These are phyloP conservation scores for Hypoxylon sp. DNA, from an alignment of 2,329 filamentous ascomycete genomes.

Conservation along the genomic window DNA sequence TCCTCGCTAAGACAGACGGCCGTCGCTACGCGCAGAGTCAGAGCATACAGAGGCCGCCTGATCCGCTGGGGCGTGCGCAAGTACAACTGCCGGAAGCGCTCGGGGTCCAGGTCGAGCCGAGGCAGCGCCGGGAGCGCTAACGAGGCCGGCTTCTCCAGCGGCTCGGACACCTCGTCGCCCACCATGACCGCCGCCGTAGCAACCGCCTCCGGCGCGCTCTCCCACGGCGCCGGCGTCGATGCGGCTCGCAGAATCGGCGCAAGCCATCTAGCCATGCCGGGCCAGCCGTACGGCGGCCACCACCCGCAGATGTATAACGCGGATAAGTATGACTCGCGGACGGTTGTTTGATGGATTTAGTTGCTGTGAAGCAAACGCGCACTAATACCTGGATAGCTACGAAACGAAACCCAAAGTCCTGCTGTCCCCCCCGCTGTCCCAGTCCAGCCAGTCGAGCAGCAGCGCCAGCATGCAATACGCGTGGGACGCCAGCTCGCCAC, in stretches of 20 bases:
- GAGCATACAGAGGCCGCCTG: constrained; percentile 66
- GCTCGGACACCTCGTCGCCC: constrained; percentile 42
- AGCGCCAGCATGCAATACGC: constrained; percentile 10
- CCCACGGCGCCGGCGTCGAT: constrained; percentile 5
- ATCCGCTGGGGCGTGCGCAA: constrained; percentile 63
- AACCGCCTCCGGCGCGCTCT: background rate
- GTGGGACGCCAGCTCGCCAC: constrained; percentile 15
- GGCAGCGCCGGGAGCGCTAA: constrained; percentile 13
- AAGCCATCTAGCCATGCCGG: constrained; percentile 36
- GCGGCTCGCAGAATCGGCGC: constrained; percentile 2
- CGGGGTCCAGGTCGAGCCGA: constrained; percentile 14
- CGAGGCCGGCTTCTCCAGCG: constrained; percentile 33
- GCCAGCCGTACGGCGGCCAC: constrained; percentile 13
- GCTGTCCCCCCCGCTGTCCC: constrained; percentile 14
- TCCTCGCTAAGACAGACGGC: constrained; percentile 17
- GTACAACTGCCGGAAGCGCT: constrained; percentile 59
- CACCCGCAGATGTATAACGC: constrained; percentile 5
- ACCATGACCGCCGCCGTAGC: constrained; percentile 7
- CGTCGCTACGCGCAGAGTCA: constrained; percentile 51
- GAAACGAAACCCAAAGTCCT: constrained; percentile 23
- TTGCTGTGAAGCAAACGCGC: background rate
- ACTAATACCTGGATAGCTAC: constrained; percentile 20
- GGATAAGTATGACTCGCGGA: constrained; percentile 20
- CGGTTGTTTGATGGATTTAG: background rate
- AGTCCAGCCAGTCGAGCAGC: constrained; percentile 1